A percentile compares a stretch with the other conserved stretches of the same genome.
These are phyloP conservation scores for Waitea zeae DNA, from an alignment of 1,284 basidiomycete species.

Conservation along the genomic window DNA sequence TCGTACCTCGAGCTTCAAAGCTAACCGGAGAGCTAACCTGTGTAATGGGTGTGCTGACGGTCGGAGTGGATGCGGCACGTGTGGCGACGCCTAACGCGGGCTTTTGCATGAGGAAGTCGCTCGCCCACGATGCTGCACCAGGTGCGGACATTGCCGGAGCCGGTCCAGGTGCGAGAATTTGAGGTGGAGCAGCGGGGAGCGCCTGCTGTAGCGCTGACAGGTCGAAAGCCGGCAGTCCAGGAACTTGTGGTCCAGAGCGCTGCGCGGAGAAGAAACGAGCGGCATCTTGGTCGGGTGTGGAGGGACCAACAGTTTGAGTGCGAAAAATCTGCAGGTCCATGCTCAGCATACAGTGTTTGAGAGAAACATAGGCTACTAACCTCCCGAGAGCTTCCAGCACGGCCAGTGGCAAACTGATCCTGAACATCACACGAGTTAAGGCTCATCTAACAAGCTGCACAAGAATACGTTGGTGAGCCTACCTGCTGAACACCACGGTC, in stretches of 20 bases:
- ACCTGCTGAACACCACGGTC: slow-evolving; percentile 72
- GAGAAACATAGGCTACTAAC: slow-evolving; percentile 16
- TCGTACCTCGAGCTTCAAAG: too few species aligned
- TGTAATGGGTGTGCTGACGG: slow-evolving; percentile 15
- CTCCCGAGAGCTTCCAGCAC: slow-evolving; percentile 39
- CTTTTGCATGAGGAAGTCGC: slow-evolving; percentile 30
- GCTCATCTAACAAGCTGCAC: background rate
- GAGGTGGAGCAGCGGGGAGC: slow-evolving; percentile 25
- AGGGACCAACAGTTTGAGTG: slow-evolving; percentile 24
- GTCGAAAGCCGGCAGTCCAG: slow-evolving; percentile 28
- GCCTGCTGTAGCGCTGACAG: slow-evolving; percentile 35
- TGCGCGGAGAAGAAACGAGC: slow-evolving; percentile 42
- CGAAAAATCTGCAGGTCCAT: slow-evolving; percentile 33
- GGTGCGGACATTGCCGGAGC: slow-evolving; percentile 7
- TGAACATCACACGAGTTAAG: slow-evolving; percentile 14
- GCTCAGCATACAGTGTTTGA: slow-evolving; percentile 3
- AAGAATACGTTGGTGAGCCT: slow-evolving; percentile 4
- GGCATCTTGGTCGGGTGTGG: slow-evolving; percentile 42
- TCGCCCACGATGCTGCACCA: slow-evolving; percentile 30
- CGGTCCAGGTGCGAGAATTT: slow-evolving; percentile 12
- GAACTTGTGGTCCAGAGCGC: slow-evolving; percentile 16
- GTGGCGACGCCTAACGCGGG: background rate
- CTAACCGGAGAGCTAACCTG: too few species aligned
- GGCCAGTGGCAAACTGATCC: slow-evolving; percentile 44
- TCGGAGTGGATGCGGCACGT: background rate